Evolutionary conservation across 345 rosid genomes (phyloP).

Genomic region (Leavenworthia alabamica): DNA sequence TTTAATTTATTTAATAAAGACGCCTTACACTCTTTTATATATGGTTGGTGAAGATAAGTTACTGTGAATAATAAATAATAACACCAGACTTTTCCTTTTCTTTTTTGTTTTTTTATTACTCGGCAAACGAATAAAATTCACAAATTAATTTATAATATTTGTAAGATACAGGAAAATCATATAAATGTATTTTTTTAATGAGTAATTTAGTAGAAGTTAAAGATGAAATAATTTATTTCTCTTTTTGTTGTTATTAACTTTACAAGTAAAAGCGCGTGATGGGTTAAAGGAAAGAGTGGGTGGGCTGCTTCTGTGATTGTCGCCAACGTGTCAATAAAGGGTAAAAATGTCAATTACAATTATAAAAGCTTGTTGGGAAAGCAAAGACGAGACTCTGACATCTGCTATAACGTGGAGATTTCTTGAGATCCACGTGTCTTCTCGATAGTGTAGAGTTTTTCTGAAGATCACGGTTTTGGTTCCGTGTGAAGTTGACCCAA

Average conservation of each 20-base stretch:
- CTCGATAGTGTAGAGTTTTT: not conserved
- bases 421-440: constrained; percentile 3
- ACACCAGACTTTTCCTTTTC: no score
- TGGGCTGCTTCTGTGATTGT: constrained; percentile 24
- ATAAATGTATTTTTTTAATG: no score
- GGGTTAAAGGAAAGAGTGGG: not conserved
- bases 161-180: no score
- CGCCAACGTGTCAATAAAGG: constrained; percentile 17
- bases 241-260: constrained; percentile 19
- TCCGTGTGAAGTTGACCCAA: constrained; percentile 17
- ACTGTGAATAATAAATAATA: no score
- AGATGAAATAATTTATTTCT: not conserved
- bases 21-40: constrained; percentile 3
- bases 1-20: not conserved
- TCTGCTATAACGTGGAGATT: constrained; percentile 8
- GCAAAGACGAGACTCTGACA: constrained; percentile 6
- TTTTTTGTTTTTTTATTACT: no score
- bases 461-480: constrained; percentile 2
- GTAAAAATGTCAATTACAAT: not conserved
- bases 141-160: no score
- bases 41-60: constrained; percentile 17
- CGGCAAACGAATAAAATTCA: no score
- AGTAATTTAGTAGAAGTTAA: not conserved
- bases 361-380: constrained; percentile 8
- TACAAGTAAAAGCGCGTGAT: constrained; percentile 25